Evolutionary conservation across 2,329 filamentous ascomycete genomes (phyloP), one percentile per base, ranked within the genome.

Genomic region (Xylaria sp.): DNA sequence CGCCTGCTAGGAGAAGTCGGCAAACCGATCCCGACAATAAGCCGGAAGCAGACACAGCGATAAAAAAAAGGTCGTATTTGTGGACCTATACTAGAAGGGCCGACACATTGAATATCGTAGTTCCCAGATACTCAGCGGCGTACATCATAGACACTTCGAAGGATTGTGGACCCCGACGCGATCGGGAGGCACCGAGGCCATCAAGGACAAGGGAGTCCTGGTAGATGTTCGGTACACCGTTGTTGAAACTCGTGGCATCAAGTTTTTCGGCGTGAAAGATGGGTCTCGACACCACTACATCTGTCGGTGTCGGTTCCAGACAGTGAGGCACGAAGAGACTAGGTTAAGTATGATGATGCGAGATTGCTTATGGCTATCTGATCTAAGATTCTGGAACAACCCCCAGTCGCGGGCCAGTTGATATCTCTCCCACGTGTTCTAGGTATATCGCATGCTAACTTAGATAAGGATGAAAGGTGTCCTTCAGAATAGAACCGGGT

Each of bases 161-260:
- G 65, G 65, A 67, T 64, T 48, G 56, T 45, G 39, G 60, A 60
- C 60, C 60, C 23, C 25, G 60, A 30, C 65, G 15, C 55, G 55
- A 34, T 60, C 55, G 53, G 52, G 10, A 28, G 34, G 52, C 15
- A 45, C 62, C 56, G 57, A 61, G 20, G 39, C 25, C 4, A 25
- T 30, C 41, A 52, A 63, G 15, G 18, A 48, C 46, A 46, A 60
- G 43, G 55, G 28, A 20, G n/a, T 48, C 45, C 46, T 62, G 13
- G 30, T 20, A 7, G 53, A 23, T 23, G 55, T 52, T 18, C 28
- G 7, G 30, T 34, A 20, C 32, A 8, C 15, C 34, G 45, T 41
- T 52, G 20, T 52, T 52, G 12, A 46, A 43, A 48, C 36, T 34
- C 20, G 55, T 65, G 46, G 23, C 57, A 6, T 32, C 32, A 56